Conservation (phyloP, 139 green algal species). For the Coelastrella sp. region DNA sequence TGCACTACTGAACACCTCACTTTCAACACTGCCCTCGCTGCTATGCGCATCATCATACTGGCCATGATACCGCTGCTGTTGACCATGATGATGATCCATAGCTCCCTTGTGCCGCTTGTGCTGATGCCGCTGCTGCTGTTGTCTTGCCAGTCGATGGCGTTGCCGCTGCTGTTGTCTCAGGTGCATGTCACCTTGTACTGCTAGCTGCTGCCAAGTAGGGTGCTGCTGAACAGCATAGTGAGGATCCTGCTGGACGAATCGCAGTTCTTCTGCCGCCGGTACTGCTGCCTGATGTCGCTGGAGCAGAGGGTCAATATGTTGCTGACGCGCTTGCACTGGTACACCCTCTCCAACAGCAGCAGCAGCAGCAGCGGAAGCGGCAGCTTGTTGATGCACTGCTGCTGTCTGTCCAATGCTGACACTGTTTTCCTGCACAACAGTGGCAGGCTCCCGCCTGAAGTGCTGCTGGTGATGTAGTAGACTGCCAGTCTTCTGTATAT, state of each 20-base stretch:
- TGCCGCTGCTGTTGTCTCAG: conserved; percentile 4
- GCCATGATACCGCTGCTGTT: conserved; percentile 9
- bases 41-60: background rate
- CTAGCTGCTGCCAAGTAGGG: background rate
- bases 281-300: background rate
- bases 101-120: background rate
- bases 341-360: background rate
- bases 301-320: too few relatives aligned
- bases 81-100: background rate
- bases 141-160: background rate
- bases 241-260: background rate
- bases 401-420: background rate
- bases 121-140: background rate
- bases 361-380: background rate
- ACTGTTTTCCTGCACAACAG: background rate
- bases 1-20: conserved; percentile 5
- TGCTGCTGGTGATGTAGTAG: background rate
- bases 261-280: background rate
- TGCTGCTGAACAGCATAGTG: background rate
- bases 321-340: background rate
- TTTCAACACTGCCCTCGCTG: conserved; percentile 8
- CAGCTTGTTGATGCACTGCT: background rate
- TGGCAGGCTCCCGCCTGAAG: background rate
- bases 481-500: background rate
- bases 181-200: background rate